Conservation (phyloP, 345 rosid genomes). For the Garcia nutans region DNA sequence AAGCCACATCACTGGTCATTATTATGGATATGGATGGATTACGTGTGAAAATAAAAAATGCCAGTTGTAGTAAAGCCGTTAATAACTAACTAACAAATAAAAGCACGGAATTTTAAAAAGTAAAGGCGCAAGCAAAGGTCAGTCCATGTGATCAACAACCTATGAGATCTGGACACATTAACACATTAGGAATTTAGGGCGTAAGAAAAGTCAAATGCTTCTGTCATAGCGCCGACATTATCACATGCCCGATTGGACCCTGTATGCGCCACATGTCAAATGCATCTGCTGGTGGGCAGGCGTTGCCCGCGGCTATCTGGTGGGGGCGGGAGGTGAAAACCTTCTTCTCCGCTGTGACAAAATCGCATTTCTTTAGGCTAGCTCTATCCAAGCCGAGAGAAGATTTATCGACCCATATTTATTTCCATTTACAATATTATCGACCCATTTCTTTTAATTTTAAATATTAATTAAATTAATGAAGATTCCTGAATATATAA, state of each 20-base stretch:
- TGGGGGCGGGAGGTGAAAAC: background rate
- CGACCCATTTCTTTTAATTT: too few relatives aligned
- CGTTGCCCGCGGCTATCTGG: background rate
- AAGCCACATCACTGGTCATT: too few relatives aligned
- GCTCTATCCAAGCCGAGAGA: too few relatives aligned
- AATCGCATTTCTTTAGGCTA: too few relatives aligned
- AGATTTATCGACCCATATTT: too few relatives aligned
- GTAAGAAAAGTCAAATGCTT: constrained; percentile 1
- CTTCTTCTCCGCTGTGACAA: background rate
- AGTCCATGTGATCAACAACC: constrained; percentile 14
- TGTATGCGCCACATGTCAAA: background rate
- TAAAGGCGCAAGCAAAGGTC: background rate
- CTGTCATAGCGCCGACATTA: background rate
- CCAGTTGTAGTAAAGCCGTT: background rate
- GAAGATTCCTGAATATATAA: too few relatives aligned
- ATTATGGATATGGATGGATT: too few relatives aligned
- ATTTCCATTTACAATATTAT: too few relatives aligned
- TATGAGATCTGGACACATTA: constrained; percentile 1
- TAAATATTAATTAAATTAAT: too few relatives aligned
- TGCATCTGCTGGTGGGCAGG: constrained; percentile 15
- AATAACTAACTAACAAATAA: background rate
- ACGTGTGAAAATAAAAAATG: background rate
- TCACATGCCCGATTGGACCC: constrained; percentile 4
- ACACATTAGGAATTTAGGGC: background rate
- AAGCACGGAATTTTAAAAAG: background rate